Percentiles rank a stretch among this genome's conserved stretches.
Conservation (phyloP, 2,329 filamentous ascomycete species). For the Eurotiales sp. region DNA sequence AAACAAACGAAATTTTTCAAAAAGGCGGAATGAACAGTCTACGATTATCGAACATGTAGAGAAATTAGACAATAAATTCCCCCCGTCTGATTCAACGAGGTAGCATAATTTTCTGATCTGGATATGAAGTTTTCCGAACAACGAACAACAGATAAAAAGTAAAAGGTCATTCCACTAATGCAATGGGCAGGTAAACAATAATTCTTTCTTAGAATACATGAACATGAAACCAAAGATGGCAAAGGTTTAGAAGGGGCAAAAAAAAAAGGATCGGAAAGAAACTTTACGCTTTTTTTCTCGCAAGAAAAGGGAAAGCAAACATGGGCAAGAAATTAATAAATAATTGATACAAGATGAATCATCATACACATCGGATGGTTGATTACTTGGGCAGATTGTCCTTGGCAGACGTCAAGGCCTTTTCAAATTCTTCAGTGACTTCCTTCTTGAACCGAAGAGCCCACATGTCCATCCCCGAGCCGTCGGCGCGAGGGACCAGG, state of each 20-base stretch:
- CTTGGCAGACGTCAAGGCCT: conserved; percentile 13
- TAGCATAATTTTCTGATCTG: too few species aligned
- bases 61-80: too few species aligned
- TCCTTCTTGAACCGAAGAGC: conserved; percentile 63
- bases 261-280: background rate
- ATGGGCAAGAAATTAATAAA: background rate
- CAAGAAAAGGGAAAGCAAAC: background rate
- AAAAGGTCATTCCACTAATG: background rate
- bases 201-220: conserved; percentile 2
- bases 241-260: background rate
- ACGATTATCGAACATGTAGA: too few species aligned
- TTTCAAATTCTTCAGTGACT: conserved; percentile 43
- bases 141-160: background rate
- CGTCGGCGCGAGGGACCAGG: conserved; percentile 52
- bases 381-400: conserved; percentile 4
- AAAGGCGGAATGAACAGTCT: too few species aligned
- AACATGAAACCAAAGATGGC: background rate
- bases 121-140: too few species aligned
- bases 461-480: conserved; percentile 62
- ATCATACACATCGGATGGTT: background rate
- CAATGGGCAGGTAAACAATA: background rate
- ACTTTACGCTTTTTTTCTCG: background rate
- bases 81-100: too few species aligned
- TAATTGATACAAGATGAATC: background rate
- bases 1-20: too few species aligned